Evolutionary conservation across 306 rosid species (phyloP).

Genomic region (Cercis canadensis): DNA sequence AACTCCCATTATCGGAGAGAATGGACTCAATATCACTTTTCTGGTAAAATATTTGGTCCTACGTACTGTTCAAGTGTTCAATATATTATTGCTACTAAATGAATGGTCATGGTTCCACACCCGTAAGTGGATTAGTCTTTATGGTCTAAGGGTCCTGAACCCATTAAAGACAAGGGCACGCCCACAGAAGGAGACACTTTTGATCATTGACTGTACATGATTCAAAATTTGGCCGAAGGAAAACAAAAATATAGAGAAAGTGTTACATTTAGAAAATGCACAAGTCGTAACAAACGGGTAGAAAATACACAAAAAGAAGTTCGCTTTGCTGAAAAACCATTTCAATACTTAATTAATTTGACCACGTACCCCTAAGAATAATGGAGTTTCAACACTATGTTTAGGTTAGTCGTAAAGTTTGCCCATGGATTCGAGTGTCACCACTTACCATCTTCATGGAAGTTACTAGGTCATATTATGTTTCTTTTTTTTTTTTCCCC

Average conservation of each 20-base stretch:
- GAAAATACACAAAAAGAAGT: constrained; percentile 5
- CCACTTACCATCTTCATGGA: constrained; percentile 11
- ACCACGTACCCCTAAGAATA: background rate
- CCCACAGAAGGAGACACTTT: constrained; percentile 39
- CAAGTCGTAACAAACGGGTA: constrained; percentile 49
- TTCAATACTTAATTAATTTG: constrained; percentile 15
- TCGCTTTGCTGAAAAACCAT: constrained; percentile 7
- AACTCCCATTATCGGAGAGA: too few relatives aligned
- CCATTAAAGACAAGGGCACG: constrained; percentile 6
- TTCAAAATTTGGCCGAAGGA: constrained; percentile 23
- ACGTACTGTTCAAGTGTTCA: too few relatives aligned
- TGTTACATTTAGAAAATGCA: background rate
- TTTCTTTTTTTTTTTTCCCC: constrained; percentile 2
- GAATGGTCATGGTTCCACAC: constrained; percentile 26
- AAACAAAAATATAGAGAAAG: too few relatives aligned
- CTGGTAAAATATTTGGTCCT: too few relatives aligned
- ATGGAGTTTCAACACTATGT: constrained; percentile 31
- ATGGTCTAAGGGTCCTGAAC: constrained; percentile 10
- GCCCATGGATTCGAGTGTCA: constrained; percentile 22
- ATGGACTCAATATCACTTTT: too few relatives aligned
- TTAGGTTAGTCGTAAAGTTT: constrained; percentile 7
- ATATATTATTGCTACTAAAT: too few relatives aligned
- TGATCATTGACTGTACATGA: constrained; percentile 14
- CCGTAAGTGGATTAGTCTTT: constrained; percentile 43
- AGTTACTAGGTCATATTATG: background rate